A percentile compares a stretch with the other conserved stretches of the same genome.
phyloP scores from a whole-genome alignment of 2,329 filamentous ascomycete genomes.

The Microcyclospora pomicola region DNA sequence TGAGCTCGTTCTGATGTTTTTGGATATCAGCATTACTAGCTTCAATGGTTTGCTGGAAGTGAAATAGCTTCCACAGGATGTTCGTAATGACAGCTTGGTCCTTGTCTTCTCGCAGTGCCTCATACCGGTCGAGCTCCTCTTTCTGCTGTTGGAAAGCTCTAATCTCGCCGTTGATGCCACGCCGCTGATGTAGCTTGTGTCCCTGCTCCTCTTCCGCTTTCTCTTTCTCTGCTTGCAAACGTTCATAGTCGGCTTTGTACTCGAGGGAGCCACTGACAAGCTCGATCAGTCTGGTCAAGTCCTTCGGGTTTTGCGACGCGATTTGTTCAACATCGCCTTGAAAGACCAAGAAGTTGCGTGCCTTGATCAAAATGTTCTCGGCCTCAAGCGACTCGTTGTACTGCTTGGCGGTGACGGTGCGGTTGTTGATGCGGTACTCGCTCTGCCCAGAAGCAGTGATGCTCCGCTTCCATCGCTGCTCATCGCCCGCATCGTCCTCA shows the following conservation, averaged over 20 bases:
- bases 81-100: conserved; percentile 87
- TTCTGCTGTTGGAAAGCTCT: conserved; percentile 97
- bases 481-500: conserved; percentile 88
- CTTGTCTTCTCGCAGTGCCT: conserved; percentile 76
- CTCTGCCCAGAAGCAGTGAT: conserved; percentile 81
- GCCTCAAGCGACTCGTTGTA: conserved; percentile 87
- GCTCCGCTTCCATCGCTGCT: conserved; percentile 88
- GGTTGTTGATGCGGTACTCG: conserved; percentile 95
- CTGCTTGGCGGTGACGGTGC: conserved; percentile 70
- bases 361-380: conserved; percentile 96
- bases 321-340: conserved; percentile 97
- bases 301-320: conserved; percentile 84
- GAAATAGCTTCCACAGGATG: conserved; percentile 91
- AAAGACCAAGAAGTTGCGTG: conserved; percentile 94
- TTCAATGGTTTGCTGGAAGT: conserved; percentile 87
- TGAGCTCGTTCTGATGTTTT: conserved; percentile 85
- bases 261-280: conserved; percentile 95
- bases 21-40: conserved; percentile 82
- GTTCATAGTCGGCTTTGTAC: conserved; percentile 87
- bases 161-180: conserved; percentile 94
- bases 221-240: conserved; percentile 72
- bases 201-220: conserved; percentile 78
- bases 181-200: conserved; percentile 73
- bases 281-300: conserved; percentile 85
- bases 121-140: conserved; percentile 84